Evolutionary conservation across 1,284 basidiomycete species (phyloP).

Genomic region (Leccinum griseonigrum): DNA sequence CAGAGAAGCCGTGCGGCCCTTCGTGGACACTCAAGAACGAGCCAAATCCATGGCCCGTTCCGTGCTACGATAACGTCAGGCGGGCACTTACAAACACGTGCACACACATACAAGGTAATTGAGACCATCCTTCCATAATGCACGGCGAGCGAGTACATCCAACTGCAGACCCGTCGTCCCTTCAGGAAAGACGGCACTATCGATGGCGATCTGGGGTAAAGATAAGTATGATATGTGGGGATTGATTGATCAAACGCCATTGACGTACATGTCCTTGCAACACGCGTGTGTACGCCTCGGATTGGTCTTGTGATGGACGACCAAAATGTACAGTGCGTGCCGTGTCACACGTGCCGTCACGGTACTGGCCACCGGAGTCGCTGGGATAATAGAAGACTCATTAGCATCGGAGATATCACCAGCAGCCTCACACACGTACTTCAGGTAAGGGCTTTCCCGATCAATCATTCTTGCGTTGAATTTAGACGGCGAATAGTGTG

Average conservation of each 20-base stretch:
- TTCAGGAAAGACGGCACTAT: slow-evolving; percentile 84
- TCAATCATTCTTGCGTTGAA: slow-evolving; percentile 73
- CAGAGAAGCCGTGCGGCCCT: slow-evolving; percentile 72
- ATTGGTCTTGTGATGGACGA: slow-evolving; percentile 74
- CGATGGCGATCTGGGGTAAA: slow-evolving; percentile 78
- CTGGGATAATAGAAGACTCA: slow-evolving; percentile 38
- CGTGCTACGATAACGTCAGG: slow-evolving; percentile 52
- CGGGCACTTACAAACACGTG: slow-evolving; percentile 7
- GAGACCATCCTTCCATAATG: slow-evolving; percentile 86
- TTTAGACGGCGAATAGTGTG: slow-evolving; percentile 87
- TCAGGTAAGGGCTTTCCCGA: slow-evolving; percentile 81
- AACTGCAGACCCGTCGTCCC: slow-evolving; percentile 81
- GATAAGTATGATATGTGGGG: slow-evolving; percentile 16
- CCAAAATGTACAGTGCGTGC: slow-evolving; percentile 92
- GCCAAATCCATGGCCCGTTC: slow-evolving; percentile 82
- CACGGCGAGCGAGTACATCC: slow-evolving; percentile 82
- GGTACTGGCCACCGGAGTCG: slow-evolving; percentile 88
- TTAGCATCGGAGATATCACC: slow-evolving; percentile 18
- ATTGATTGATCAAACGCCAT: slow-evolving; percentile 18
- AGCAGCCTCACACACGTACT: slow-evolving; percentile 49
- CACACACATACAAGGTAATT: slow-evolving; percentile 67
- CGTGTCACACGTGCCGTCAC: slow-evolving; percentile 91
- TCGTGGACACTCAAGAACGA: slow-evolving; percentile 80
- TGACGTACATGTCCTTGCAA: slow-evolving; percentile 88
- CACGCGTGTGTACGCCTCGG: slow-evolving; percentile 91